A percentile compares a stretch with the other conserved stretches of the same genome.
Conservation (phyloP, 208 protist species). For the Leishmania martiniquensis region DNA sequence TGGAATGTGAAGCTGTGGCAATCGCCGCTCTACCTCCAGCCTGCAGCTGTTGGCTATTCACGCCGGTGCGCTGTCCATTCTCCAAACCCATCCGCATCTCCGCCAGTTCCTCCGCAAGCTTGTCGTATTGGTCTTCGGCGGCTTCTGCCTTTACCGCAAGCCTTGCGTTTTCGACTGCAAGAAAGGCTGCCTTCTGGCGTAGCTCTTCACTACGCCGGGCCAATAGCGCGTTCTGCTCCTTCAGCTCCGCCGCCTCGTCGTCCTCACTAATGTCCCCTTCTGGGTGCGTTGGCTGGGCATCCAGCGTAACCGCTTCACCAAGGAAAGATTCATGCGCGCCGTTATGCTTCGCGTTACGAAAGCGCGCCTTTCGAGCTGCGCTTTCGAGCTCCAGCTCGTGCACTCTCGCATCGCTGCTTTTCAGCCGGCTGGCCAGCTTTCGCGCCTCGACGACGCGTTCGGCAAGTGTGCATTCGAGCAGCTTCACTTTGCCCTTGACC, state of each 20-base stretch:
- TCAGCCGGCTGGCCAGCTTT: constrained; percentile 14
- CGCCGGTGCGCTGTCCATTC: not conserved
- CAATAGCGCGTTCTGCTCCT: constrained; percentile 17
- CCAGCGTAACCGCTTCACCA: not conserved
- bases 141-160: constrained; percentile 12
- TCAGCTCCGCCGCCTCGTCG: constrained; percentile 21
- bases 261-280: not conserved
- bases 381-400: constrained; percentile 18
- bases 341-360: not conserved
- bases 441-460: constrained; percentile 22
- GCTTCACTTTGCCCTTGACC: constrained; percentile 17
- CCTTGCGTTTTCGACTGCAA: constrained; percentile 28
- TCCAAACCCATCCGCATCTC: constrained; percentile 1
- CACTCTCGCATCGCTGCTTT: constrained; percentile 20
- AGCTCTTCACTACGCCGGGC: constrained; percentile 26
- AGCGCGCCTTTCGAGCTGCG: not conserved
- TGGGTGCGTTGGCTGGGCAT: not conserved
- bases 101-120: constrained; percentile 24
- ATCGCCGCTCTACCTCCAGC: not conserved
- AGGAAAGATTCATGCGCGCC: not conserved
- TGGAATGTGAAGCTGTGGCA: not conserved
- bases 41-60: not conserved
- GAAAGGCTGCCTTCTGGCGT: constrained; percentile 30
- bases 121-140: constrained; percentile 35
- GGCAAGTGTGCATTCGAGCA: constrained; percentile 36